These are phyloP conservation scores for Fraxinus paxiana DNA, from an alignment of 305 asterid species.

Conservation along the genomic window DNA sequence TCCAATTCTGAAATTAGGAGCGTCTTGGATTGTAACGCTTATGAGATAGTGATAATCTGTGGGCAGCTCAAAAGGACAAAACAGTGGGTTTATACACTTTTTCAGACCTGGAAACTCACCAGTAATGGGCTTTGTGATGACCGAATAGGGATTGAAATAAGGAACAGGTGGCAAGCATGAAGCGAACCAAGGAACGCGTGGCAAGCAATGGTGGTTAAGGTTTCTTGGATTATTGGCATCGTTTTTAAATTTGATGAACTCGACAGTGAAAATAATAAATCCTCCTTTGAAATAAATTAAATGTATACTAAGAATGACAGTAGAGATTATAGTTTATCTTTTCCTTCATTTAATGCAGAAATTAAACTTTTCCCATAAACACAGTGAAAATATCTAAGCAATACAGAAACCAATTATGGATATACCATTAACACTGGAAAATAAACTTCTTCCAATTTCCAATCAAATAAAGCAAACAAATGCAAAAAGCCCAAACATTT, in stretches of 20 bases:
- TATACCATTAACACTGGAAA: neutral
- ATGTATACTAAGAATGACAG: neutral
- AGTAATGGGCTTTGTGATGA: constrained; percentile 28
- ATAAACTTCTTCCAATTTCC: neutral
- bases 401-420: neutral
- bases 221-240: neutral
- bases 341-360: neutral
- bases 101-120: constrained; percentile 20
- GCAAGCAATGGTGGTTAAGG: neutral
- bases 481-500: neutral
- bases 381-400: neutral
- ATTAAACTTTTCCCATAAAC: neutral
- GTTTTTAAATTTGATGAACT: neutral
- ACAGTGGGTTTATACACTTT: constrained; percentile 19
- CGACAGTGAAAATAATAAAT: neutral
- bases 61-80: constrained; percentile 1
- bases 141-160: constrained; percentile 29
- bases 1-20: constrained; percentile 24
- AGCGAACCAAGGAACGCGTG: neutral
- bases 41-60: constrained; percentile 20
- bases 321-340: neutral
- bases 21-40: neutral
- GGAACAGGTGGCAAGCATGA: constrained; percentile 40
- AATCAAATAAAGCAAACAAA: neutral
- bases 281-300: neutral